Conservation (phyloP, 2,329 filamentous ascomycete species). For the Fusarium sp. region DNA sequence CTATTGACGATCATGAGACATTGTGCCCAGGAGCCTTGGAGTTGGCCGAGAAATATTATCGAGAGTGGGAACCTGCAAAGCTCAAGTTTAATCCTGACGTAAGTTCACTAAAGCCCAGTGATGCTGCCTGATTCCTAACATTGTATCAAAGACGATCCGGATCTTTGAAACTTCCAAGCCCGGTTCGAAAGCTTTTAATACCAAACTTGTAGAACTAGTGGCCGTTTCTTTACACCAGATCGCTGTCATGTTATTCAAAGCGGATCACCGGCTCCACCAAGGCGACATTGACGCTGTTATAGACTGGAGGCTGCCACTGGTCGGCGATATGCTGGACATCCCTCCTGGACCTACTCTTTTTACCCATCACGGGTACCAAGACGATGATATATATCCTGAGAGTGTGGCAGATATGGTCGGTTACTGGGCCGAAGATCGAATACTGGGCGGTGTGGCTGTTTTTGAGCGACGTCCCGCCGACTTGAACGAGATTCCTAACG, state of each 20-base stretch:
- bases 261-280: slow-evolving; percentile 15
- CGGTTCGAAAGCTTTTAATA: background rate
- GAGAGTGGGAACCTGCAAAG: slow-evolving; percentile 1
- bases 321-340: background rate
- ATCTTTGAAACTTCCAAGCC: background rate
- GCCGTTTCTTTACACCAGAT: slow-evolving; percentile 20
- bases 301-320: slow-evolving; percentile 17
- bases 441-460: slow-evolving; percentile 15
- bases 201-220: slow-evolving; percentile 6
- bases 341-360: slow-evolving; percentile 18
- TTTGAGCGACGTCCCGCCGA: slow-evolving; percentile 5
- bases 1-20: slow-evolving; percentile 23
- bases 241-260: slow-evolving; percentile 4
- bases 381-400: slow-evolving; percentile 29
- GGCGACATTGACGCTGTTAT: slow-evolving; percentile 12
- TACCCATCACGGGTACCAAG: slow-evolving; percentile 19
- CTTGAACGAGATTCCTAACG: background rate
- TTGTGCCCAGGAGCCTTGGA: slow-evolving; percentile 14
- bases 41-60: background rate
- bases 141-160: background rate
- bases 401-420: slow-evolving; percentile 18
- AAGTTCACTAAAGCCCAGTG: background rate
- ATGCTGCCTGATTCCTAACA: background rate
- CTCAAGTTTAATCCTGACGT: slow-evolving; percentile 28
- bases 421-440: slow-evolving; percentile 30